Evolutionary conservation across 2,329 filamentous ascomycete species (phyloP).

Genomic region (Tolypocladium guangdongense): DNA sequence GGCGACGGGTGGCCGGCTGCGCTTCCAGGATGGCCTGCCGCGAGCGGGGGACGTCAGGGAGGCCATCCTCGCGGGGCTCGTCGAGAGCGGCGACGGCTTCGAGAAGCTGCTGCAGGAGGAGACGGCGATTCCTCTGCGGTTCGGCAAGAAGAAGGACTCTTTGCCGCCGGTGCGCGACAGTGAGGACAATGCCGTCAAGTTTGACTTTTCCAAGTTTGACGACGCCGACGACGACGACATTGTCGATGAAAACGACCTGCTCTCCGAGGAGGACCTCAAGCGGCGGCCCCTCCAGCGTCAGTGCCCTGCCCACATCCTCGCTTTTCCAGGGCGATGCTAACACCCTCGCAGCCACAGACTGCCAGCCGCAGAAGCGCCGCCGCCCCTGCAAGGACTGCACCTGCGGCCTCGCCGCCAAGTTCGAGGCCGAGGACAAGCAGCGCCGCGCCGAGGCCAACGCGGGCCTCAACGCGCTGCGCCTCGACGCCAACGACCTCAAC

Average conservation of each 20-base stretch:
- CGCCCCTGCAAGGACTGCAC: slow-evolving; percentile 97
- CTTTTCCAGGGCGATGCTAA: slow-evolving; percentile 6
- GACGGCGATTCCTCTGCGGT: slow-evolving; percentile 42
- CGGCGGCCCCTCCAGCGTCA: slow-evolving; percentile 70
- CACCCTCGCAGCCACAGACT: slow-evolving; percentile 56
- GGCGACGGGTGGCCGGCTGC: slow-evolving; percentile 55
- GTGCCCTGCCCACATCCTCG: slow-evolving; percentile 22
- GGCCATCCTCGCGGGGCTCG: slow-evolving; percentile 72
- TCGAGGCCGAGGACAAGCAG: slow-evolving; percentile 75
- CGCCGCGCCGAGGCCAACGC: slow-evolving; percentile 53
- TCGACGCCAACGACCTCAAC: slow-evolving; percentile 63
- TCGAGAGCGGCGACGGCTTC: slow-evolving; percentile 54
- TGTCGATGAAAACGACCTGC: slow-evolving; percentile 80
- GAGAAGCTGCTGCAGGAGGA: slow-evolving; percentile 58
- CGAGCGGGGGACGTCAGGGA: slow-evolving; percentile 49
- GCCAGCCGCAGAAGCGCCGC: slow-evolving; percentile 80
- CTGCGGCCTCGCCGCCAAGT: slow-evolving; percentile 76
- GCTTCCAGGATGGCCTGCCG: slow-evolving; percentile 56
- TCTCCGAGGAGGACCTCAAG: slow-evolving; percentile 76
- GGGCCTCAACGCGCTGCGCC: slow-evolving; percentile 60
- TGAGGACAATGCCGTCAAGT: slow-evolving; percentile 42
- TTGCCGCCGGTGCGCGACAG: slow-evolving; percentile 34
- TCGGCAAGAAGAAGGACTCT: slow-evolving; percentile 21
- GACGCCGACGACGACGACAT: slow-evolving; percentile 65
- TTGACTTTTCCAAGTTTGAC: slow-evolving; percentile 45